phyloP scores from a whole-genome alignment of 805 yeast species.

The Schwanniomyces pseudopolymorphus region DNA sequence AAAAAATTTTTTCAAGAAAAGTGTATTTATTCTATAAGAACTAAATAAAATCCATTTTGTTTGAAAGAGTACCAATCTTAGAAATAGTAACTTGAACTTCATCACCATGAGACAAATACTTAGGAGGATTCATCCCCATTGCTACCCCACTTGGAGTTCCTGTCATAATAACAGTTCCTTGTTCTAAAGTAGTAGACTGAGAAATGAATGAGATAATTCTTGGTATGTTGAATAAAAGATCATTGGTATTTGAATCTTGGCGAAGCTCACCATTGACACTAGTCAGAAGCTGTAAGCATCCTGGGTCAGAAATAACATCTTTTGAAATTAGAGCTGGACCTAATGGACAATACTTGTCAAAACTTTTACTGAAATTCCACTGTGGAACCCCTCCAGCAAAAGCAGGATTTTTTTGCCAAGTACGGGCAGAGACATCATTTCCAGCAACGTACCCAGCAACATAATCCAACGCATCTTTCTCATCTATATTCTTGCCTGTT shows the following conservation, averaged over 20 bases:
- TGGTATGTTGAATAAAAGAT: conserved; percentile 47
- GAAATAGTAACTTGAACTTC: background rate
- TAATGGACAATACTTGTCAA: conserved; percentile 57
- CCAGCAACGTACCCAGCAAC: conserved; percentile 55
- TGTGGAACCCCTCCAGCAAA: conserved; percentile 21
- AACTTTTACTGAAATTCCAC: conserved; percentile 52
- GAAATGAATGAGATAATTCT: conserved; percentile 46
- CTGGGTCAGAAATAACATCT: conserved; percentile 27
- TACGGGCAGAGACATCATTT: conserved; percentile 56
- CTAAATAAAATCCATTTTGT: conserved; percentile 1
- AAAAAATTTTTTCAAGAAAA: background rate
- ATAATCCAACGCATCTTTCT: conserved; percentile 43
- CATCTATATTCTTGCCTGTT: conserved; percentile 42
- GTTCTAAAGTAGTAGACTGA: conserved; percentile 50
- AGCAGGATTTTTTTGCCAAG: conserved; percentile 53
- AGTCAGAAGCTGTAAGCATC: conserved; percentile 35
- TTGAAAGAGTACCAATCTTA: conserved; percentile 1
- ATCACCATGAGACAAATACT: background rate
- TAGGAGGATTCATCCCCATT: conserved; percentile 23
- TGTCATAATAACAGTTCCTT: conserved; percentile 55
- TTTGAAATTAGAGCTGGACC: conserved; percentile 53
- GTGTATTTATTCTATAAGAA: background rate
- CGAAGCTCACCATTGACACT: conserved; percentile 48
- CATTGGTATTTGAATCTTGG: conserved; percentile 46
- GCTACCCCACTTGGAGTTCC: conserved; percentile 45